A percentile compares a stretch with the other conserved stretches of the same genome.
Evolutionary conservation across 2,329 filamentous ascomycete genomes (phyloP).

Genomic region (Nannizziopsis barbatae): DNA sequence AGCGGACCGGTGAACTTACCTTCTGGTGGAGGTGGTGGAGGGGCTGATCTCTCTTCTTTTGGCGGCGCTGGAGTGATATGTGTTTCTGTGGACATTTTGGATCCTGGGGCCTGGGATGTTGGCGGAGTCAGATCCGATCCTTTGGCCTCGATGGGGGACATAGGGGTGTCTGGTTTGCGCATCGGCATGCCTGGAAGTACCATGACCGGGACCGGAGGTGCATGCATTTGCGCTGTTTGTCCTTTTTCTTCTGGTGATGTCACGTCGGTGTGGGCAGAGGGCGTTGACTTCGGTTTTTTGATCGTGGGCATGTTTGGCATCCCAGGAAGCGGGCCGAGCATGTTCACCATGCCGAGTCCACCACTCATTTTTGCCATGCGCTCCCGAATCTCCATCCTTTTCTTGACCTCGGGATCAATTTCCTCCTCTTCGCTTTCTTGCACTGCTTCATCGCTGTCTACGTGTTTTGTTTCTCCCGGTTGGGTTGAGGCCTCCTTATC

Average conservation of each 20-base stretch:
- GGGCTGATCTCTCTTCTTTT: slow-evolving; percentile 32
- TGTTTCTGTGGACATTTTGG: slow-evolving; percentile 19
- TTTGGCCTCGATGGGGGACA: slow-evolving; percentile 4
- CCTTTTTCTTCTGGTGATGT: slow-evolving; percentile 23
- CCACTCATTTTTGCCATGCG: slow-evolving; percentile 98
- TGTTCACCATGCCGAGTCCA: slow-evolving; percentile 90
- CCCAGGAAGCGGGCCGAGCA: slow-evolving; percentile 60
- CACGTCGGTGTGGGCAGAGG: slow-evolving; percentile 29
- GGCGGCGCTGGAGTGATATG: slow-evolving; percentile 19
- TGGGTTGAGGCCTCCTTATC: slow-evolving; percentile 32
- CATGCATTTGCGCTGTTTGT: slow-evolving; percentile 22
- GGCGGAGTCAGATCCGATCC: background rate
- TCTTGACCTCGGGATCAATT: slow-evolving; percentile 72
- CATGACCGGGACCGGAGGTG: slow-evolving; percentile 44
- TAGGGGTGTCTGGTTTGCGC: slow-evolving; percentile 25
- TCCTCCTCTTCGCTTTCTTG: slow-evolving; percentile 74
- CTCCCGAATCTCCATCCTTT: slow-evolving; percentile 78
- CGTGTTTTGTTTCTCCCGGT: slow-evolving; percentile 36
- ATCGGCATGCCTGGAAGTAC: slow-evolving; percentile 53
- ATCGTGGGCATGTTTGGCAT: slow-evolving; percentile 38
- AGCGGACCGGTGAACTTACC: slow-evolving; percentile 32
- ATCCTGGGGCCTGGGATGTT: background rate
- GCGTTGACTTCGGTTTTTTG: slow-evolving; percentile 36
- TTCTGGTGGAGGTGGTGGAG: slow-evolving; percentile 39
- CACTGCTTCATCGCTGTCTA: slow-evolving; percentile 47